Conservation (phyloP, 78 protist species). For the Speleostelium caveatum region DNA sequence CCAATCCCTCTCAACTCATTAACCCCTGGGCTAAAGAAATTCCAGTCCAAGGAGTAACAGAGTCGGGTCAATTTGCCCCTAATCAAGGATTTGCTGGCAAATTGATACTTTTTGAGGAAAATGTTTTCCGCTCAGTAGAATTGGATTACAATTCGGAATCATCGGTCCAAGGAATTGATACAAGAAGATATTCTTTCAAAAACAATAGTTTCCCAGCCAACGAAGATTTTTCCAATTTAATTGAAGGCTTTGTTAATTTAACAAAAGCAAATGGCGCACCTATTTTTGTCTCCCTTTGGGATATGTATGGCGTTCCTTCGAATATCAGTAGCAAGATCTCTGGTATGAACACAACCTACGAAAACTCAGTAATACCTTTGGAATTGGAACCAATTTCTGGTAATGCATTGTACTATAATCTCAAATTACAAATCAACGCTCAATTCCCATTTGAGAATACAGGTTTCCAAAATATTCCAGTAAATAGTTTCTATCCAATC, state of each 20-base stretch:
- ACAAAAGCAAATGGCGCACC: not conserved
- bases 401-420: constrained; percentile 60
- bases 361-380: constrained; percentile 42
- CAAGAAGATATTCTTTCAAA: constrained; percentile 19
- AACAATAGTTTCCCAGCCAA: constrained; percentile 28
- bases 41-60: constrained; percentile 20
- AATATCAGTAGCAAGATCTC: not conserved
- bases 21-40: constrained; percentile 6
- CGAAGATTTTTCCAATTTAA: not conserved
- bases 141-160: constrained; percentile 9
- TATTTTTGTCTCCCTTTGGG: constrained; percentile 52
- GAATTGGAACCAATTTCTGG: constrained; percentile 68
- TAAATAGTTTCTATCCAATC: constrained; percentile 8
- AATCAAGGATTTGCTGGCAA: not conserved
- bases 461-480: not conserved
- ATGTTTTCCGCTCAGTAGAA: constrained; percentile 20
- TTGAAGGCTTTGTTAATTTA: constrained; percentile 30
- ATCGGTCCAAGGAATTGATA: constrained; percentile 18
- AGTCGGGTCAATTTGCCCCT: constrained; percentile 73
- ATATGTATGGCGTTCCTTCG: constrained; percentile 56
- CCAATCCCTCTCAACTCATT: too few relatives aligned
- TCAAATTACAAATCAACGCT: constrained; percentile 35
- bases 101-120: constrained; percentile 41
- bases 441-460: not conserved
- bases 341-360: constrained; percentile 37